phyloP scores from a whole-genome alignment of 768 basidiomycete species.

The Asterophora lycoperdoides region DNA sequence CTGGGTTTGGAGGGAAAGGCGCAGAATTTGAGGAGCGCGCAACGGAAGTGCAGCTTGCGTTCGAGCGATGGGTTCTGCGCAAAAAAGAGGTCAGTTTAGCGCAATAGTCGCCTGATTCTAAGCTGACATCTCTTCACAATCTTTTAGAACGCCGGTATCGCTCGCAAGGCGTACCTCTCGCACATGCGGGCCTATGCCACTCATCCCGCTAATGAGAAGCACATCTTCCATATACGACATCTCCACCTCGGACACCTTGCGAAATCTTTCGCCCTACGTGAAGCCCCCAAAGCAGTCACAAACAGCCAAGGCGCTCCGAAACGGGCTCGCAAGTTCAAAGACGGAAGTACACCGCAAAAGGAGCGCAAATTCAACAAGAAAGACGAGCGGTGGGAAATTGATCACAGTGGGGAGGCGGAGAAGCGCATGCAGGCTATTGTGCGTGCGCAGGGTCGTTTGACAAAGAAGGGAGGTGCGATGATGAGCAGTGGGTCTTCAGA shows the following conservation, averaged over 20 bases:
- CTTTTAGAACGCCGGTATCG: slow-evolving; percentile 65
- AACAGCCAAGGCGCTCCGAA: slow-evolving; percentile 20
- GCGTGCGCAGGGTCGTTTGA: slow-evolving; percentile 73
- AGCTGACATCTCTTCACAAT: slow-evolving; percentile 2
- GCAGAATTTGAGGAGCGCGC: slow-evolving; percentile 83
- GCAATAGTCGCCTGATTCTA: background rate
- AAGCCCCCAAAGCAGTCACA: slow-evolving; percentile 62
- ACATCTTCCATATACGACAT: slow-evolving; percentile 93
- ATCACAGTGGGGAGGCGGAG: slow-evolving; percentile 57
- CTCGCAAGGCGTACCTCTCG: slow-evolving; percentile 84
- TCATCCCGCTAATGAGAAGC: slow-evolving; percentile 92
- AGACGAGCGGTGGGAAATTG: slow-evolving; percentile 35
- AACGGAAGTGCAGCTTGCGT: slow-evolving; percentile 91
- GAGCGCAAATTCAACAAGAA: slow-evolving; percentile 11
- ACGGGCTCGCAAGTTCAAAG: slow-evolving; percentile 19
- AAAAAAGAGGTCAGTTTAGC: slow-evolving; percentile 56
- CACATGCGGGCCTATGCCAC: slow-evolving; percentile 97
- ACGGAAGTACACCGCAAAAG: slow-evolving; percentile 15
- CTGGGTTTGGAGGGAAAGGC: slow-evolving; percentile 83
- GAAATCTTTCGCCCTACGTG: slow-evolving; percentile 87
- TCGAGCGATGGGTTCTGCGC: slow-evolving; percentile 88
- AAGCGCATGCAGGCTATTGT: slow-evolving; percentile 84
- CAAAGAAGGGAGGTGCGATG: slow-evolving; percentile 77
- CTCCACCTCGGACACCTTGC: slow-evolving; percentile 93
- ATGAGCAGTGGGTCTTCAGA: slow-evolving; percentile 62